Evolutionary conservation across 2,329 filamentous ascomycete species (phyloP).

Genomic region (Fusarium setosum): DNA sequence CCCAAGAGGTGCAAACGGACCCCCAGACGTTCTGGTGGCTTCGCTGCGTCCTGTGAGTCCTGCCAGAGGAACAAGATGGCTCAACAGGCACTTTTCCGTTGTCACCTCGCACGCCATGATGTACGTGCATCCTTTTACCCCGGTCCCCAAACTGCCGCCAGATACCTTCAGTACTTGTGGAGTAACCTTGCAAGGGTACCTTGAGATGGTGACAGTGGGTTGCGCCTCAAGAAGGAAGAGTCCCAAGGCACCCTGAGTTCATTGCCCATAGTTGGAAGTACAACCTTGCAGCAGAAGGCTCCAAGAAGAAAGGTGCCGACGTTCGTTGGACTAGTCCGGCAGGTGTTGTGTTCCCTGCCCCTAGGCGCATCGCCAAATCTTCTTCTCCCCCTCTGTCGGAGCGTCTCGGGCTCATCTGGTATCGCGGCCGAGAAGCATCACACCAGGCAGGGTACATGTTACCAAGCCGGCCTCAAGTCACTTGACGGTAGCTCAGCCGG

Average conservation of each 20-base stretch:
- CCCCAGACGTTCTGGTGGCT: slow-evolving; percentile 17
- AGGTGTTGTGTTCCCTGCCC: slow-evolving; percentile 28
- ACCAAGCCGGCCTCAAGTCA: slow-evolving; percentile 39
- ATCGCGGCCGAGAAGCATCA: slow-evolving; percentile 34
- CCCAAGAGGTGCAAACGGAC: slow-evolving; percentile 31
- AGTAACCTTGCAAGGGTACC: slow-evolving; percentile 26
- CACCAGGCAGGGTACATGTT: slow-evolving; percentile 38
- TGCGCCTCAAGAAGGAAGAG: slow-evolving; percentile 17
- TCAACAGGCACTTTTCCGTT: slow-evolving; percentile 17
- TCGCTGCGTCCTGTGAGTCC: slow-evolving; percentile 17
- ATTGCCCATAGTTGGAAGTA: slow-evolving; percentile 24
- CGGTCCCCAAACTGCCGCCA: slow-evolving; percentile 20
- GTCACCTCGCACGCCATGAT: slow-evolving; percentile 18
- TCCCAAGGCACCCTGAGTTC: slow-evolving; percentile 14
- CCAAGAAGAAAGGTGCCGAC: slow-evolving; percentile 32
- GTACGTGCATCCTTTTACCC: slow-evolving; percentile 28
- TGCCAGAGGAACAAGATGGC: slow-evolving; percentile 8
- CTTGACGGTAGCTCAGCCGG: slow-evolving; percentile 38
- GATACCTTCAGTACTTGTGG: slow-evolving; percentile 25
- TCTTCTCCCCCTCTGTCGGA: slow-evolving; percentile 23
- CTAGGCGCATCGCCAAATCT: slow-evolving; percentile 38
- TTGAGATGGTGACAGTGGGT: slow-evolving; percentile 6
- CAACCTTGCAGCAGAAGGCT: slow-evolving; percentile 26
- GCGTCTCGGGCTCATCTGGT: slow-evolving; percentile 37
- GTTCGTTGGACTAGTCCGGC: slow-evolving; percentile 25